Conservation (phyloP, 345 rosid species). For the Eucalyptus globulus region DNA sequence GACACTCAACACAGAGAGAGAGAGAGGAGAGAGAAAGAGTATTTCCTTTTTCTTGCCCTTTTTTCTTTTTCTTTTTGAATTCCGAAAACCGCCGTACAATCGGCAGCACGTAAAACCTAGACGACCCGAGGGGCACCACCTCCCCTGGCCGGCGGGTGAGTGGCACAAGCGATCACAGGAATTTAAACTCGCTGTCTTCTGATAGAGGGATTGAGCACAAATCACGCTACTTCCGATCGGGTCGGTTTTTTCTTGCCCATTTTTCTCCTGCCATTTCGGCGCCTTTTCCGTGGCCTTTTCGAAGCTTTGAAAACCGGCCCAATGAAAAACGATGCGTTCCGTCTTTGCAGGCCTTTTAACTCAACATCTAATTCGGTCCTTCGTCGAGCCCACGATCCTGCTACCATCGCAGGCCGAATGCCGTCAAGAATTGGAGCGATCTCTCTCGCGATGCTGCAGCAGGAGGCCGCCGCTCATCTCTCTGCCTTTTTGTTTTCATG, state of each 20-base stretch:
- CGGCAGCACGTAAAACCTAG: rapidly evolving
- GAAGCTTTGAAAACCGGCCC: not conserved
- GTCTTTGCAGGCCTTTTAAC: not conserved
- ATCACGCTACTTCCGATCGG: rapidly evolving
- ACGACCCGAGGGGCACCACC: too few species aligned
- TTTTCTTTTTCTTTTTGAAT: too few species aligned
- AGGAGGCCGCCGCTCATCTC: not conserved
- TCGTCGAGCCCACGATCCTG: not conserved
- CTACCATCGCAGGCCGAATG: not conserved
- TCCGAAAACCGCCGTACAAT: too few species aligned
- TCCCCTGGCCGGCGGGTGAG: rapidly evolving
- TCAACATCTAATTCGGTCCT: not conserved
- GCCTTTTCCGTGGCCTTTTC: not conserved
- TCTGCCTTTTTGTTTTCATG: not conserved
- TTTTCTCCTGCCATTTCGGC: not conserved
- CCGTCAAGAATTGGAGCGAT: not conserved
- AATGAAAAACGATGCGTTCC: not conserved
- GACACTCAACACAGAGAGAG: not conserved
- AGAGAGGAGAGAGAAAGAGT: not conserved
- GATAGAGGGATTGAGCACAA: rapidly evolving
- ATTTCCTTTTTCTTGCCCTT: not conserved
- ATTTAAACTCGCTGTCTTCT: rapidly evolving
- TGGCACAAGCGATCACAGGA: rapidly evolving
- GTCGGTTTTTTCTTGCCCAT: not conserved
- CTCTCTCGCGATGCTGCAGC: not conserved